Evolutionary conservation across 2,329 filamentous ascomycete genomes (phyloP), one percentile per base, ranked within the genome.

Genomic region (Cryphonectria nitschkei): DNA sequence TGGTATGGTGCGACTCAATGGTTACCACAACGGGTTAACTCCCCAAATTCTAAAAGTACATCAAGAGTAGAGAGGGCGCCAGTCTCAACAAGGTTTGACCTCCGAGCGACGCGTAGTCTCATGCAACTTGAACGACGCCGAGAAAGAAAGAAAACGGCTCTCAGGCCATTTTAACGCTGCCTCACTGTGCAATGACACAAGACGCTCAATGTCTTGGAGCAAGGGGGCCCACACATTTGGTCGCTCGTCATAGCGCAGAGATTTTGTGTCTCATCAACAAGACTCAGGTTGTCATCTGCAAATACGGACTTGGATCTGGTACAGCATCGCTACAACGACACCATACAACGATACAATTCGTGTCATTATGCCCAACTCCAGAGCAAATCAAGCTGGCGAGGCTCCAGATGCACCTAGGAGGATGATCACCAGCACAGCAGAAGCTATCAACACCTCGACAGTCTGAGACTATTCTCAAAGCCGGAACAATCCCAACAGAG

Each of bases 1-100:
- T 56, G 26, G 58, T 32, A 34, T 65, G 32, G 65, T 41, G 50
- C 58, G 50, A 60, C 69, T 58, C 69, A 61, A 65, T 50, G 65
- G 37, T 52, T 58, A 58, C 65, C 22, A 58, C n/a, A 67, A 67
- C 9, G 32, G 60, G 46, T 26, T 37, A 70, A 50, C 26, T 5
- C 26, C 2, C 4, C 34, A 34, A 16, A 16, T 56, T 4, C 26
- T 56, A 56, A 32, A 32, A 56, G 54, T 56, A 56, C 50, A 54
- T 37, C 46, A 34, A 60, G 56, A 37, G 32, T 11, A 19, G 16
- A 37, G 32, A 60, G 34, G 19, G 7, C 16, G n/a, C 58, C 34
- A 34, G 16, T 39, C 58, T 61, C 58, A 22, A 61, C 14, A 39
- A 19, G 58, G 58, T 16, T 39, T 37, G 32, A 37, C 8, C 19